Evolutionary conservation across 768 basidiomycete genomes (phyloP), one percentile per base, ranked within the genome.

Genomic region (Tulasnella sp.): DNA sequence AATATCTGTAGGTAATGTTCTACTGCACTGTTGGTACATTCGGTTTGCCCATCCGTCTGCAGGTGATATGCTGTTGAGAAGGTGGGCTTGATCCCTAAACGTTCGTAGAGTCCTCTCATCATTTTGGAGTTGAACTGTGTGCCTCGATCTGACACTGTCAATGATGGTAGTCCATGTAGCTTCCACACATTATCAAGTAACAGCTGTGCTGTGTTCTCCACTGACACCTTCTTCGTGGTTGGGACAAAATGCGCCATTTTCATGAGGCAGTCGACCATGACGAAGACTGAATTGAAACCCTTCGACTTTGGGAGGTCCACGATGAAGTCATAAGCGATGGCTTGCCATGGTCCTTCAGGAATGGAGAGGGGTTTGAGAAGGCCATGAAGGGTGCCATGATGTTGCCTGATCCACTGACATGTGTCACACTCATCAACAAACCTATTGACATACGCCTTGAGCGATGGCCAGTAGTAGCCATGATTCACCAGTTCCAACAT

Each of bases 361-460:
- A 58, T 47, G 7, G 56, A n/a, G n/a, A 48, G 19, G 5, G 68
- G 69, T 29, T 65, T 49, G 0, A 68, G 61, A 1, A 50, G 62
- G 3, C 64, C 64, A 1, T 58, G 54, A 0, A 15, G 3, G 69
- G 66, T 1, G 64, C 38, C 1, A 64, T 58, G 58, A 0, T 24
- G 29, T 0, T 47, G 11, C 41, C 68, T 70, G 38, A 32, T 48
- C 4, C 59, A 45, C 27, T 56, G 45, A 58, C 68, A 69, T 4
- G 43, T 34, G 1, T 66, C 59, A 60, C 70, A 71, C 2, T 49
- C 27, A 1, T 27, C 3, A 34, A 71, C 62, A 53, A 68, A 71
- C 17, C 56, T 23, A 15, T 62, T 27, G 34, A 70, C 56, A 48
- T 64, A 65, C 21, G 34, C 7, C n/a, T 42, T n/a, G 41, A 64